phyloP scores from a whole-genome alignment of 2,329 filamentous ascomycete species.

The Fusarium sp. region DNA sequence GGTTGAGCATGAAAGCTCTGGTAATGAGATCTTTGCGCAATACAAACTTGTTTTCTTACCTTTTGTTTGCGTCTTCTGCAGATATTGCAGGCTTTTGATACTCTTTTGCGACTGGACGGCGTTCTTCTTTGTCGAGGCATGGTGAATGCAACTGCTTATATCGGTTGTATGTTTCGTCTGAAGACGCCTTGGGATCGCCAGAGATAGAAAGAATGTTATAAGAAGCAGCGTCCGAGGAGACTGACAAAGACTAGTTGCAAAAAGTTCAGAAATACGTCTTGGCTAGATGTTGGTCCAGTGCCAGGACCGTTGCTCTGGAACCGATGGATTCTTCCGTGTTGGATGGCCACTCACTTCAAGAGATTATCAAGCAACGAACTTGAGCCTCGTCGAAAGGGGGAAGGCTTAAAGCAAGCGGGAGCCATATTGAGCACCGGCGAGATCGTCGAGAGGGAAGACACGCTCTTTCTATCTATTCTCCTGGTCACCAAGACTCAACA shows the following conservation, averaged over 20 bases:
- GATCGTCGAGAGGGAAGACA: conserved; percentile 1
- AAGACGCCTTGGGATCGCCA: neutral
- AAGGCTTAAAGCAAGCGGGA: conserved; percentile 2
- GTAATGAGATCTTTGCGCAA: neutral
- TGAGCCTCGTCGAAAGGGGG: conserved; percentile 3
- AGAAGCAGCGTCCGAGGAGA: too few relatives aligned
- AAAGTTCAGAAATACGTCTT: neutral
- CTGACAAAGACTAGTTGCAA: neutral
- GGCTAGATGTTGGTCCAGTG: neutral
- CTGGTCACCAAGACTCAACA: conserved; percentile 8
- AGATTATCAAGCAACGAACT: neutral
- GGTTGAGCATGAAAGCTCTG: neutral
- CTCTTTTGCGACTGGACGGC: conserved; percentile 70
- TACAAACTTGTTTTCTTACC: conserved; percentile 54
- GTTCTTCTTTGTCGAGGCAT: conserved; percentile 67
- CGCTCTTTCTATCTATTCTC: conserved; percentile 27
- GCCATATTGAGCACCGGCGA: neutral
- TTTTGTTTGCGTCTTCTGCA: conserved; percentile 76
- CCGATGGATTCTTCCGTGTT: neutral
- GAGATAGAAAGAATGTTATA: neutral
- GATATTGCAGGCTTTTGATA: conserved; percentile 70
- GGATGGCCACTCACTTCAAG: neutral
- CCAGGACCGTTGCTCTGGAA: neutral
- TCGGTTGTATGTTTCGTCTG: neutral
- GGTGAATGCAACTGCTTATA: conserved; percentile 20